phyloP scores from a whole-genome alignment of 768 basidiomycete species.

The Royoungia palumana region DNA sequence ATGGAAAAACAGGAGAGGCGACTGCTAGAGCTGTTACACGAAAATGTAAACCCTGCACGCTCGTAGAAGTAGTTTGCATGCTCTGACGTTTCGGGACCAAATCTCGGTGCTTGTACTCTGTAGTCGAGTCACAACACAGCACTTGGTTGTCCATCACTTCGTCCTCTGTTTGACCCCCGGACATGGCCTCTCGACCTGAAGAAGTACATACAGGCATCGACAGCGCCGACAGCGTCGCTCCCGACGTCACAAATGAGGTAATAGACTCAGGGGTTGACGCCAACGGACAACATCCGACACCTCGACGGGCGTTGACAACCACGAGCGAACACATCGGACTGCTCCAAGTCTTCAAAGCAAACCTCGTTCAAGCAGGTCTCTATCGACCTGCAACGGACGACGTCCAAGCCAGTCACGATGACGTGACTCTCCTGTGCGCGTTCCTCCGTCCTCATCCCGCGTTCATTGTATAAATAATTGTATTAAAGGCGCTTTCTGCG shows the following conservation, averaged over 20 bases:
- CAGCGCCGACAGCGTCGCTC: not conserved
- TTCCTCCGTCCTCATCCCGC: not conserved
- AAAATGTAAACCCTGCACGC: constrained; percentile 15
- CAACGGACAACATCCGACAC: not conserved
- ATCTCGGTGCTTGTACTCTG: too few relatives aligned
- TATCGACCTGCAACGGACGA: constrained; percentile 41
- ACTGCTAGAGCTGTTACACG: constrained; percentile 47
- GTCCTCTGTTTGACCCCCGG: not conserved
- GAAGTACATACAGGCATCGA: not conserved
- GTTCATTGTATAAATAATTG: not conserved
- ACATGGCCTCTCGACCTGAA: constrained; percentile 9
- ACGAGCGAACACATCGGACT: constrained; percentile 3
- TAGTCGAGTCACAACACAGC: too few relatives aligned
- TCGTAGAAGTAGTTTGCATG: constrained; percentile 1
- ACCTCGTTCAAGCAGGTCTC: constrained; percentile 47
- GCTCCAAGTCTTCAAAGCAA: constrained; percentile 51
- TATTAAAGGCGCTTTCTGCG: constrained; percentile 72
- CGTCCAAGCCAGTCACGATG: constrained; percentile 52
- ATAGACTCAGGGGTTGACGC: not conserved
- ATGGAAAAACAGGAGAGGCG: constrained; percentile 54
- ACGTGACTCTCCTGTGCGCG: constrained; percentile 61
- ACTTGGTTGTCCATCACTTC: too few relatives aligned
- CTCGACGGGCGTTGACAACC: not conserved
- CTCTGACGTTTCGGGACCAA: too few relatives aligned
- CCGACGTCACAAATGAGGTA: not conserved